Percentiles rank a stretch among this genome's conserved stretches.
These are phyloP conservation scores for Amauroascus niger DNA, from an alignment of 2,329 filamentous ascomycete genomes.

Conservation along the genomic window DNA sequence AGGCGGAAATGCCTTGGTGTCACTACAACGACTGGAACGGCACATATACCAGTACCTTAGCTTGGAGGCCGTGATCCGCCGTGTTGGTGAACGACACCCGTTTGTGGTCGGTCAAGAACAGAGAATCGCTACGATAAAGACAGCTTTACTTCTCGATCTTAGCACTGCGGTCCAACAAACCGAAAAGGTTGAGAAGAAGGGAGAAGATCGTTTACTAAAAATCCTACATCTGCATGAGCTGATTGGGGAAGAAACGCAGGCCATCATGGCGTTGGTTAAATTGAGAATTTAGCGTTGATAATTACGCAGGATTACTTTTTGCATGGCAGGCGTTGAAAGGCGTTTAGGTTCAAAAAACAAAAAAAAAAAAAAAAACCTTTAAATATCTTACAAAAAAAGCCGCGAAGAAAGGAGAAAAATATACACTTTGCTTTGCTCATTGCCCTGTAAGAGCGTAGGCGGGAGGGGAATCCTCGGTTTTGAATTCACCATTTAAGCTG, in stretches of 20 bases:
- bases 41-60: conserved; percentile 51
- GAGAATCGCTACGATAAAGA: conserved; percentile 49
- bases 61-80: conserved; percentile 43
- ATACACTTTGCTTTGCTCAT: conserved; percentile 25
- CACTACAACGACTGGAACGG: conserved; percentile 42
- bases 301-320: neutral
- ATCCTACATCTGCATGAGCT: conserved; percentile 52
- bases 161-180: conserved; percentile 53
- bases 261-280: conserved; percentile 48
- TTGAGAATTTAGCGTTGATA: conserved; percentile 24
- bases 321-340: conserved; percentile 22
- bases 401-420: conserved; percentile 23
- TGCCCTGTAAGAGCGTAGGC: conserved; percentile 38
- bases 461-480: conserved; percentile 49
- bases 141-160: conserved; percentile 56
- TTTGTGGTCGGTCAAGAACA: conserved; percentile 51
- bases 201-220: conserved; percentile 41
- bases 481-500: conserved; percentile 72
- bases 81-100: conserved; percentile 50
- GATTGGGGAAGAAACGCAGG: conserved; percentile 51
- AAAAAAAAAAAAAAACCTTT: conserved; percentile 1
- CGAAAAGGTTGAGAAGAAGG: conserved; percentile 22
- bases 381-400: conserved; percentile 29
- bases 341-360: conserved; percentile 32
- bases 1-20: conserved; percentile 26